A percentile compares a stretch with the other conserved stretches of the same genome.
These are phyloP conservation scores for Podila epigama DNA, from an alignment of 192 early-diverging fungal genomes.

Conservation along the genomic window DNA sequence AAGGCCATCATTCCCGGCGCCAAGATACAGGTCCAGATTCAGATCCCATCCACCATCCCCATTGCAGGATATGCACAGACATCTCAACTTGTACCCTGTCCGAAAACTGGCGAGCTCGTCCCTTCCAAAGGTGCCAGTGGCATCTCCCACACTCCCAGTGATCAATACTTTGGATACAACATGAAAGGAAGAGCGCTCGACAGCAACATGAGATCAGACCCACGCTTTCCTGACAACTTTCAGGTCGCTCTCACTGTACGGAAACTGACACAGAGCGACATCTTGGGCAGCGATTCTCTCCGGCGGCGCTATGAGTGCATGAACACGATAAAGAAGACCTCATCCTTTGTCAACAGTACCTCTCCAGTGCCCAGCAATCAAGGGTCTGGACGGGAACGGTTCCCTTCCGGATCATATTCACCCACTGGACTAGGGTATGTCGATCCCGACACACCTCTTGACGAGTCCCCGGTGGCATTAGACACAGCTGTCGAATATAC, in stretches of 20 bases:
- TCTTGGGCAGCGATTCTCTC: not conserved
- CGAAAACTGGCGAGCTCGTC: conserved; percentile 33
- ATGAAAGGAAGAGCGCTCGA: not conserved
- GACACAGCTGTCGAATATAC: not conserved
- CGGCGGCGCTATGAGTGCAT: conserved; percentile 17
- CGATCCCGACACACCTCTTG: too few relatives aligned
- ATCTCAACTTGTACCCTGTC: conserved; percentile 26
- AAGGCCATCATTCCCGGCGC: conserved; percentile 47
- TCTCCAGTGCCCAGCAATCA: not conserved
- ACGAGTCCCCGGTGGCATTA: not conserved
- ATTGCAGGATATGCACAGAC: conserved; percentile 38
- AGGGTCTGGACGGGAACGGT: not conserved
- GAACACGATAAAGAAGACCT: not conserved
- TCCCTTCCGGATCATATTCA: not conserved
- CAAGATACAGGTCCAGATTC: conserved; percentile 43
- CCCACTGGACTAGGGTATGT: too few relatives aligned
- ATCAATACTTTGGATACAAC: not conserved
- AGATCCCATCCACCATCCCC: conserved; percentile 30
- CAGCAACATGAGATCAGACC: not conserved
- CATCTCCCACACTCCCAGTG: not conserved
- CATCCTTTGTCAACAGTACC: conserved; percentile 3
- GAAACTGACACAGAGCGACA: conserved; percentile 32
- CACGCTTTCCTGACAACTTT: conserved; percentile 26
- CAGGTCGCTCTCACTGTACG: conserved; percentile 40
- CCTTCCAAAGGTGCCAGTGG: conserved; percentile 8